phyloP scores from a whole-genome alignment of 202 grass and related monocot species.

The Tripidium arundinaceum region DNA sequence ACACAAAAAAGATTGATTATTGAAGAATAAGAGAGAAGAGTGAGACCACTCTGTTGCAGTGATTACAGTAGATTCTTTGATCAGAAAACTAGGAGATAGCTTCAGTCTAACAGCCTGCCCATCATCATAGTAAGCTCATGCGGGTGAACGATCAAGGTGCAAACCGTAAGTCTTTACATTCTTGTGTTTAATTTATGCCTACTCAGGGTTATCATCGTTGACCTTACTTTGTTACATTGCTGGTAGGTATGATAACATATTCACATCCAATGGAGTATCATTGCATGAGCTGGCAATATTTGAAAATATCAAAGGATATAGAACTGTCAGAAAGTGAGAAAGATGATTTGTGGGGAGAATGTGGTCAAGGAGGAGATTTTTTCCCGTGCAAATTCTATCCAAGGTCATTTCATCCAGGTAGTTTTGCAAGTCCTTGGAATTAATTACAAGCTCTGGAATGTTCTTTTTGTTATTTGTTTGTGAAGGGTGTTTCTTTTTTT shows the following conservation, averaged over 20 bases:
- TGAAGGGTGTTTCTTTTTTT: no score
- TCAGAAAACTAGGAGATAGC: conserved; percentile 33
- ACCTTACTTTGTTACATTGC: conserved; percentile 21
- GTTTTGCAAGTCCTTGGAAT: conserved; percentile 6
- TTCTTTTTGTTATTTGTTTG: conserved; percentile 1
- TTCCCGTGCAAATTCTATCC: conserved; percentile 93
- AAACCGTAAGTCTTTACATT: conserved; percentile 70
- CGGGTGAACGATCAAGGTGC: conserved; percentile 71
- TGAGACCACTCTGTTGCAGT: conserved; percentile 76
- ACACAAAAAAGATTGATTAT: conserved; percentile 32
- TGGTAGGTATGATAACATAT: conserved; percentile 96
- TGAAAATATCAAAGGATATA: conserved; percentile 73
- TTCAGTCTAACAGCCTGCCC: conserved; percentile 69
- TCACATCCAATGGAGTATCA: conserved; percentile 93
- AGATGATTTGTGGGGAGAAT: conserved; percentile 83
- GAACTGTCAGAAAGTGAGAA: conserved; percentile 57
- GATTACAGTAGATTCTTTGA: conserved; percentile 88
- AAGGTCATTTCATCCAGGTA: conserved; percentile 93
- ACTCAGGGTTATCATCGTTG: not conserved
- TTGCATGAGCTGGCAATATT: conserved; percentile 91
- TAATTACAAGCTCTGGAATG: not conserved
- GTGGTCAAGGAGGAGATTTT: conserved; percentile 75
- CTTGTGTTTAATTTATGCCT: conserved; percentile 19
- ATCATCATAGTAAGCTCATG: conserved; percentile 93
- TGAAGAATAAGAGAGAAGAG: conserved; percentile 12